Base-by-base conservation (phyloP, 2,329 filamentous ascomycete species). In the Colletotrichum aenigma region DNA sequence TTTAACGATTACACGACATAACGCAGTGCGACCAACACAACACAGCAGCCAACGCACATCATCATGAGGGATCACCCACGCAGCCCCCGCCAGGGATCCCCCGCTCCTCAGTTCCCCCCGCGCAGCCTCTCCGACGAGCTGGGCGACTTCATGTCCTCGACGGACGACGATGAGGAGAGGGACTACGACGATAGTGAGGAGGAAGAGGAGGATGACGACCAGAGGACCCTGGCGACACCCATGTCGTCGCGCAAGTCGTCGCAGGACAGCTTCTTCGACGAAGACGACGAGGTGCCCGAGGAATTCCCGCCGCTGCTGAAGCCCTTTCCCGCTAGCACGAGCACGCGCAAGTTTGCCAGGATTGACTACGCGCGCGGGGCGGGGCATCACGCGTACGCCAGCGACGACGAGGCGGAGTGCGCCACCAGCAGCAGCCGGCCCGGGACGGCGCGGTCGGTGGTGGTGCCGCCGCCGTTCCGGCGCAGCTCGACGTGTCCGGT, bases 71-170 rank as follows among this genome's bases (percentile, higher is more conserved):
- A 73, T 64, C 64, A 72, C 64, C 73, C 70, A 52, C 21, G 69
- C 34, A 62, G 62, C 32, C 64, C 69, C 55, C 73, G 69, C 38
- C 56, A 73, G 24, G 69, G 43, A 28, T 75, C 73, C 62, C 73
- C 70, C 69, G 32, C 18, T 16, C 56, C 60, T 21, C 67, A 58
- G 24, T 10, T 43, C 24, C 73, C 30, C 30, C 30, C 70, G 43
- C 62, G 73, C 26, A 66, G 55, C 12, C 64, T 75, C 13, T 75
- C 69, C 4, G 73, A 75, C 12, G 73, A 75, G 70, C 70, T 75
- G 68, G 73, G 73, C 18, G 73, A 65, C 43, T 73, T 75, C 43
- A 58, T 66, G 28, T 75, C 60, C 43, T 75, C 73, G 9, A 75
- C 66, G 16, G 71, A 71, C 48, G 73, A 73, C 21, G 65, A 75